phyloP scores from a whole-genome alignment of 345 rosid genomes.

The Populus alba region DNA sequence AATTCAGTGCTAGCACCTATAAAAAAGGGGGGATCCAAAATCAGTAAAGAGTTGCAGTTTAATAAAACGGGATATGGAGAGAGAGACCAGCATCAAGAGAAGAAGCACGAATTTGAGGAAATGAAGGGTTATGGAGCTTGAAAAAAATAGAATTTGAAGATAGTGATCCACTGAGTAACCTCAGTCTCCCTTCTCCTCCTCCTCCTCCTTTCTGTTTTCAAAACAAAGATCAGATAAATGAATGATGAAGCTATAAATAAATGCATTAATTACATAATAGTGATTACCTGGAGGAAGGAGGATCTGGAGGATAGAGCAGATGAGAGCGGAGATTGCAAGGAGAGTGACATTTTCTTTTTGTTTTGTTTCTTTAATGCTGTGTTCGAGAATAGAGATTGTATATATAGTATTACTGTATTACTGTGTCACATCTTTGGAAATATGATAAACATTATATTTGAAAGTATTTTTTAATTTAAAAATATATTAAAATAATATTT shows the following conservation, averaged over 20 bases:
- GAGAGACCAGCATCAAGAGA: constrained; percentile 54
- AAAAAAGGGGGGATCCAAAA: background rate
- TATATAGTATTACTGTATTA: no score
- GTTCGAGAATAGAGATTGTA: no score
- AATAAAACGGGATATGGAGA: constrained; percentile 1
- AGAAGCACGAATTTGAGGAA: constrained; percentile 58
- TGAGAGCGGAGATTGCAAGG: constrained; percentile 84
- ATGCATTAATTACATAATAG: background rate
- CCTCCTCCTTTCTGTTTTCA: constrained; percentile 32
- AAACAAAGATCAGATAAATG: background rate
- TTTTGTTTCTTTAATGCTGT: background rate
- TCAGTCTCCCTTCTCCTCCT: constrained; percentile 22
- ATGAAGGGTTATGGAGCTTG: constrained; percentile 34
- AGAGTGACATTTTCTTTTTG: constrained; percentile 44
- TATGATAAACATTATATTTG: no score
- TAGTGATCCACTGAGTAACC: constrained; percentile 28
- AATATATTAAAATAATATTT: no score
- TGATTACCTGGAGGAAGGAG: constrained; percentile 32
- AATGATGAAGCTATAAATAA: background rate
- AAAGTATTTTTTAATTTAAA: no score
- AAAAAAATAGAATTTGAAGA: constrained; percentile 36
- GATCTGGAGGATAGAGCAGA: constrained; percentile 45
- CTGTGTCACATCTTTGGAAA: no score
- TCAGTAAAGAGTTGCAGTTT: background rate
- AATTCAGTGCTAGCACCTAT: constrained; percentile 61